phyloP scores from a whole-genome alignment of 73 alveolate species.

The Paramecium bursaria region DNA sequence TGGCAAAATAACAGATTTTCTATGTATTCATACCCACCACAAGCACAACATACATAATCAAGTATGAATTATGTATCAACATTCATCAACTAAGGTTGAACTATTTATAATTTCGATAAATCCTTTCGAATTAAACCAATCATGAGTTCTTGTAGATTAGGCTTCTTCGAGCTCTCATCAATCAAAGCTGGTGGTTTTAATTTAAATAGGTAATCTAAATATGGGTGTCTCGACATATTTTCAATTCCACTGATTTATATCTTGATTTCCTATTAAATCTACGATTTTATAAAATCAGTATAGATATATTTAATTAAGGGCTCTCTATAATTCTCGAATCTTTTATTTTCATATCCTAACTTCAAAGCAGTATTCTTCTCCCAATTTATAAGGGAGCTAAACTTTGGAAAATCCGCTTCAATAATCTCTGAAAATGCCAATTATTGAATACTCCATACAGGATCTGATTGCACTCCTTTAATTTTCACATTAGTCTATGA shows the following conservation, averaged over 20 bases:
- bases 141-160: background rate
- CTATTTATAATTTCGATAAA: background rate
- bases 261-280: constrained; percentile 29
- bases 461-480: too few species aligned
- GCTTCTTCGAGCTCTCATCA: constrained; percentile 17
- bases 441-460: constrained; percentile 47
- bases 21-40: constrained; percentile 56
- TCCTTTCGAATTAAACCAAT: constrained; percentile 3
- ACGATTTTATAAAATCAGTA: background rate
- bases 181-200: background rate
- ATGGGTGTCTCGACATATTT: constrained; percentile 14
- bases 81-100: background rate
- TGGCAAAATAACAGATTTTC: constrained; percentile 30
- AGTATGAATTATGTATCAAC: background rate
- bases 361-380: constrained; percentile 12
- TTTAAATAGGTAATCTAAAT: constrained; percentile 51
- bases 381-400: background rate
- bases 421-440: constrained; percentile 14
- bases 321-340: constrained; percentile 22
- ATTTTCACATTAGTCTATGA: too few species aligned
- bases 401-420: too few species aligned
- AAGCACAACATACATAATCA: constrained; percentile 46
- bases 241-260: background rate
- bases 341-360: background rate
- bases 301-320: constrained; percentile 9